Evolutionary conservation across 1,284 basidiomycete genomes (phyloP).

Genomic region (Naganishia liquefaciens): DNA sequence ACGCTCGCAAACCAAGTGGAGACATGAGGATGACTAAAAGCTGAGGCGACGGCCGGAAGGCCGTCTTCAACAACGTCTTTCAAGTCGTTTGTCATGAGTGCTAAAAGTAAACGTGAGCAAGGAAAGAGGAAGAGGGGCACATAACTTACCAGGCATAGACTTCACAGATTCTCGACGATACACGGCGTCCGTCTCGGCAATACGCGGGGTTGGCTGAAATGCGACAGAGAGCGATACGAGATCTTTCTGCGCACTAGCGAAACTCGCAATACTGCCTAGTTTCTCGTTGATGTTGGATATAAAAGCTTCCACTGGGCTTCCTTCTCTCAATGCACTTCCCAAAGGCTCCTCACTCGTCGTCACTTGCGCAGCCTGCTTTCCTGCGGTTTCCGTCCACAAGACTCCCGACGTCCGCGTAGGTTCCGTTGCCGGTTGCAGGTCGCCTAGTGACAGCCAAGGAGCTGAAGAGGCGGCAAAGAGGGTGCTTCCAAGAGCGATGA

Average conservation of each 20-base stretch:
- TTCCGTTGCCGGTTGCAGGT: background rate
- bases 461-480: conserved; percentile 20
- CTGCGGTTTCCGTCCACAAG: conserved; percentile 9
- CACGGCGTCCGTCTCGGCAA: background rate
- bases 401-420: conserved; percentile 9
- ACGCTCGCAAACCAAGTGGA: conserved; percentile 15
- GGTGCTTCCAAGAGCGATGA: conserved; percentile 27
- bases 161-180: conserved; percentile 3
- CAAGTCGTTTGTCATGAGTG: conserved; percentile 19
- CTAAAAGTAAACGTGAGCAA: background rate
- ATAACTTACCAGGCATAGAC: conserved; percentile 23
- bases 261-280: conserved; percentile 23
- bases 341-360: background rate
- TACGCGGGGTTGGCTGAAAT: background rate
- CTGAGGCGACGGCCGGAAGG: conserved; percentile 22
- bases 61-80: conserved; percentile 25
- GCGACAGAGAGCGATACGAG: too few relatives aligned
- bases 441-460: conserved; percentile 18
- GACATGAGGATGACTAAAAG: conserved; percentile 11
- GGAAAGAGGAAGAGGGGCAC: background rate
- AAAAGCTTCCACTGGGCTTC: conserved; percentile 24
- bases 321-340: background rate
- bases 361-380: conserved; percentile 2
- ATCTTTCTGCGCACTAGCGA: background rate
- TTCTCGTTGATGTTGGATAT: conserved; percentile 26